Conservation (phyloP, 2,329 filamentous ascomycete genomes). For the Clathrospora elynae region DNA sequence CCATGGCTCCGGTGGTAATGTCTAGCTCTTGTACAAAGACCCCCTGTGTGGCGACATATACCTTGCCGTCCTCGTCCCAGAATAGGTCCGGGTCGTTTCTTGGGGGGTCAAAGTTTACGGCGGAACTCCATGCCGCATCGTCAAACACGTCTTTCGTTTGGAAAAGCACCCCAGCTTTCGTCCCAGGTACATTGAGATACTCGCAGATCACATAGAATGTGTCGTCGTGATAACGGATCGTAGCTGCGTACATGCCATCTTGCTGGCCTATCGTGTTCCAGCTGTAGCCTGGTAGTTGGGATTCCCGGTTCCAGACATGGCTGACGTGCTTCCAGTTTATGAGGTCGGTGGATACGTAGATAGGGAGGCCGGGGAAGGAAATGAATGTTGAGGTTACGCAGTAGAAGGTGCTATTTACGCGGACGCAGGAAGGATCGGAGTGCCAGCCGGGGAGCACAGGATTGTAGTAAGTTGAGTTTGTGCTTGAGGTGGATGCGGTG, state of each 20-base stretch:
- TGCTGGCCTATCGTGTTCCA: constrained; percentile 14
- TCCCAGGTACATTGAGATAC: constrained; percentile 21
- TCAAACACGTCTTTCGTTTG: constrained; percentile 21
- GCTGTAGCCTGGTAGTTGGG: constrained; percentile 22
- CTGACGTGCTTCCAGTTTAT: constrained; percentile 17
- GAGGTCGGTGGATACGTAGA: constrained; percentile 58
- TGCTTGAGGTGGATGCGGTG: too few relatives aligned
- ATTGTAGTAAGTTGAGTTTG: constrained; percentile 39
- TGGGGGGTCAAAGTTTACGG: constrained; percentile 29
- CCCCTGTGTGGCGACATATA: constrained; percentile 49
- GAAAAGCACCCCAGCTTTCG: constrained; percentile 16
- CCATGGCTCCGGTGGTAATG: constrained; percentile 39
- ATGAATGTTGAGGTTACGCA: constrained; percentile 59
- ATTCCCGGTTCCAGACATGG: constrained; percentile 26
- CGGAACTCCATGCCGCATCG: constrained; percentile 24
- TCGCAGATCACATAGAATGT: constrained; percentile 28
- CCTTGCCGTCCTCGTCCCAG: constrained; percentile 62
- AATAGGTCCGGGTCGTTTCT: constrained; percentile 58
- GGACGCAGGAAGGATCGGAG: constrained; percentile 54
- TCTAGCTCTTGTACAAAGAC: constrained; percentile 37
- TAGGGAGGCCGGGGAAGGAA: constrained; percentile 57
- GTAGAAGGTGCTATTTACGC: constrained; percentile 54
- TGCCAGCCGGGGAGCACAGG: constrained; percentile 58
- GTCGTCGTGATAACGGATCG: constrained; percentile 30
- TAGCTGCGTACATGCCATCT: constrained; percentile 31